These are phyloP conservation scores for Starmerella bombi DNA, from an alignment of 805 yeast genomes.

Conservation along the genomic window DNA sequence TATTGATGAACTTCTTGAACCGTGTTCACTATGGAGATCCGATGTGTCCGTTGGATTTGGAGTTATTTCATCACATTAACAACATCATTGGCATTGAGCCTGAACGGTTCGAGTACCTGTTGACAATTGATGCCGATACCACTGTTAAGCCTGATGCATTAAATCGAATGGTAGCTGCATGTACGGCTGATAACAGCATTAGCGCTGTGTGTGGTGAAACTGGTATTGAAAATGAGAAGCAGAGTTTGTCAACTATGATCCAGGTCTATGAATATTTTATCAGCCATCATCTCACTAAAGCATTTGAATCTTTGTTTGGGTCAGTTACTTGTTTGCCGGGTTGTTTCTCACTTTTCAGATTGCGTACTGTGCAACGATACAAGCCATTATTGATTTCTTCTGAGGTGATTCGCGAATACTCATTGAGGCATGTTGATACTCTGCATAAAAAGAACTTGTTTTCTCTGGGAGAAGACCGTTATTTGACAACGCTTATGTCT, in stretches of 20 bases:
- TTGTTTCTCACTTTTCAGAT: conserved; percentile 47
- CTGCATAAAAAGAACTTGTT: conserved; percentile 49
- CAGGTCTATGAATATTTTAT: conserved; percentile 54
- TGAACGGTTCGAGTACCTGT: conserved; percentile 41
- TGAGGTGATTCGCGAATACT: conserved; percentile 44
- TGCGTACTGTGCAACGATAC: conserved; percentile 35
- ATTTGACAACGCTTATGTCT: conserved; percentile 44
- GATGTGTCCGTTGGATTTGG: conserved; percentile 46
- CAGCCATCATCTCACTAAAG: conserved; percentile 51
- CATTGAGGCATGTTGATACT: conserved; percentile 44
- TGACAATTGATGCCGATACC: conserved; percentile 57
- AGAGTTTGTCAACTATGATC: conserved; percentile 44
- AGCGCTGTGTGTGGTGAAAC: conserved; percentile 57
- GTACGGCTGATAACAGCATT: conserved; percentile 44
- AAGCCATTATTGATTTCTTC: conserved; percentile 48
- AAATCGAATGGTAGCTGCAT: conserved; percentile 44
- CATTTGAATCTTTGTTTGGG: conserved; percentile 49
- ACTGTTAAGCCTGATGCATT: conserved; percentile 40
- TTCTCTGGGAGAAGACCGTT: conserved; percentile 51
- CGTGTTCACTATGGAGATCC: conserved; percentile 45
- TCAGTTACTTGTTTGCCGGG: conserved; percentile 56
- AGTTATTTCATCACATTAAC: conserved; percentile 41
- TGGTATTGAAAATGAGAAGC: conserved; percentile 41
- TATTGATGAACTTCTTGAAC: conserved; percentile 46
- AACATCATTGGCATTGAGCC: conserved; percentile 48